Conservation (phyloP, 495 filamentous ascomycete species). For the Evansstolkia leycettana region DNA sequence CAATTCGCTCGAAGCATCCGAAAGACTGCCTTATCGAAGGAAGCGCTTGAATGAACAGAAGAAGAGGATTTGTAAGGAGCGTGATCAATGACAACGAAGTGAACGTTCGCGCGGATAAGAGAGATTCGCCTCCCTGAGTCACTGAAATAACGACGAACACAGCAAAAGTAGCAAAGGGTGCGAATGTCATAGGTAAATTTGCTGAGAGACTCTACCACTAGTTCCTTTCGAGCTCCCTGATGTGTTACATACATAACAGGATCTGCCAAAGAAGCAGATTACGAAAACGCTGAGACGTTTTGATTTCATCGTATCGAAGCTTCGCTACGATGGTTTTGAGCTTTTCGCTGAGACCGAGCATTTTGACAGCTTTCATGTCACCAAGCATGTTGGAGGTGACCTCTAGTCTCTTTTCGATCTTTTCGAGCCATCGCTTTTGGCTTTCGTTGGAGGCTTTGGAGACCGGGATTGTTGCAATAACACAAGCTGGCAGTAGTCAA, state of each 20-base stretch:
- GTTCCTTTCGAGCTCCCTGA: too few species aligned
- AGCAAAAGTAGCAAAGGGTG: conserved; percentile 7
- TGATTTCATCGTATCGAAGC: conserved; percentile 6
- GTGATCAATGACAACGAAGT: conserved; percentile 10
- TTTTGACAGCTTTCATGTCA: conserved; percentile 8
- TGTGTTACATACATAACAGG: conserved; percentile 5
- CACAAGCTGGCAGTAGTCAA: conserved; percentile 15
- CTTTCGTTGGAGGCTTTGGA: conserved; percentile 3
- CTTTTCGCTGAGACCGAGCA: conserved; percentile 3
- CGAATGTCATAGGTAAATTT: conserved; percentile 3
- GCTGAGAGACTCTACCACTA: too few species aligned
- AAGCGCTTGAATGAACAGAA: conserved; percentile 24
- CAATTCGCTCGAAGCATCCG: conserved; percentile 30
- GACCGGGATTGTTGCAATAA: conserved; percentile 5
- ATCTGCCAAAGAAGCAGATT: neutral
- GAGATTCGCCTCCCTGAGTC: conserved; percentile 1
- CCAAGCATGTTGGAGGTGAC: conserved; percentile 13
- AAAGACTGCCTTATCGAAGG: conserved; percentile 19
- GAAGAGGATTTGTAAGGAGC: conserved; percentile 8
- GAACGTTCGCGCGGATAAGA: conserved; percentile 7
- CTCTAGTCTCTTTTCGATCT: conserved; percentile 19
- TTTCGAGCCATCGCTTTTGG: conserved; percentile 24
- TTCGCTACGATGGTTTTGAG: conserved; percentile 1
- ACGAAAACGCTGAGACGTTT: conserved; percentile 6
- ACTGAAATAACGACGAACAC: conserved; percentile 5